Conservation (phyloP, 805 yeast species). For the Zygosaccharomyces lentus region DNA sequence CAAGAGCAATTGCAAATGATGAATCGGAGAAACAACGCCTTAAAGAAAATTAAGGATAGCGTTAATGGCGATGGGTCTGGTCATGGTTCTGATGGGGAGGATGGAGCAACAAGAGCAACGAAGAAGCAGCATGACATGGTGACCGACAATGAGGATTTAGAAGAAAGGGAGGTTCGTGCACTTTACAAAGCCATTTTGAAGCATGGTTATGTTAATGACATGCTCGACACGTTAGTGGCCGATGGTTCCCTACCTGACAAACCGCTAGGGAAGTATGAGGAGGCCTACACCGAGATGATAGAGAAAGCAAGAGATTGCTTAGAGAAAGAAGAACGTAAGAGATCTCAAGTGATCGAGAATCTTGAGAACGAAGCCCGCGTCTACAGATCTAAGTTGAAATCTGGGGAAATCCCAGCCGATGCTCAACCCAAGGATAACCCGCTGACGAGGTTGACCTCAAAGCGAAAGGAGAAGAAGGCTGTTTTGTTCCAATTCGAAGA, state of each 20-base stretch:
- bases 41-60: slow-evolving; percentile 48
- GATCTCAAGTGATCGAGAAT: slow-evolving; percentile 50
- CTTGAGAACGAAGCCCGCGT: slow-evolving; percentile 58
- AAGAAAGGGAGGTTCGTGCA: slow-evolving; percentile 83
- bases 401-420: slow-evolving; percentile 34
- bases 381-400: slow-evolving; percentile 44
- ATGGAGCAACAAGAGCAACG: slow-evolving; percentile 38
- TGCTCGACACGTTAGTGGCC: slow-evolving; percentile 80
- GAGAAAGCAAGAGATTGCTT: slow-evolving; percentile 57
- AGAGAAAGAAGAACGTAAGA: slow-evolving; percentile 59
- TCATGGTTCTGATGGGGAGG: slow-evolving; percentile 39
- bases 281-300: slow-evolving; percentile 69
- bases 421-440: slow-evolving; percentile 40
- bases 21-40: slow-evolving; percentile 73
- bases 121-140: slow-evolving; percentile 37
- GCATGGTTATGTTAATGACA: slow-evolving; percentile 70
- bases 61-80: slow-evolving; percentile 43
- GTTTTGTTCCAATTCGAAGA: slow-evolving; percentile 83
- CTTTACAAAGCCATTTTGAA: slow-evolving; percentile 78
- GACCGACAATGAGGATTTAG: slow-evolving; percentile 52
- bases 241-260: slow-evolving; percentile 88
- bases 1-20: slow-evolving; percentile 88
- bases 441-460: slow-evolving; percentile 51
- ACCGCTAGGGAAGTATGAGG: slow-evolving; percentile 71
- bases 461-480: slow-evolving; percentile 83